Base-by-base conservation (phyloP, 129 eudicot species). In the Escallonia herrerae region DNA sequence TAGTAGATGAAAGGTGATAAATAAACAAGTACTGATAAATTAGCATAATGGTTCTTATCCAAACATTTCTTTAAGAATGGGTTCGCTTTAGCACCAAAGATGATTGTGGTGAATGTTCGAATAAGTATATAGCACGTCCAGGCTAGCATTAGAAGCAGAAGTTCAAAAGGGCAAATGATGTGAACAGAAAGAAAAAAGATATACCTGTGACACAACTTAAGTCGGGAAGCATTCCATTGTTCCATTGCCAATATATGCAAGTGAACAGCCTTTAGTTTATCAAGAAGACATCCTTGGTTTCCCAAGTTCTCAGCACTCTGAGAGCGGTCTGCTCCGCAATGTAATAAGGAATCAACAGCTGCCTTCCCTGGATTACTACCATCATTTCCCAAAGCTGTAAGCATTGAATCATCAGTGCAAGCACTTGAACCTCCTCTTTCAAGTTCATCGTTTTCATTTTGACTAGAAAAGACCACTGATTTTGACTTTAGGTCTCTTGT, bases 181-280 rank as follows among this genome's bases (percentile, higher is more conserved):
- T 11, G 14, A 3, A 53, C 1, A 55, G 15, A 55, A 72, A 72
- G 6, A 70, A 44, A 22, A 63, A 46, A 45, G 60, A 66, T 65
- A 44, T 70, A 81, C 90, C 82, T 64, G 67, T 84, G 85, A 74
- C 85, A 84, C 51, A 71, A 55, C 72, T 84, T 76, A 48, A 87
- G 77, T 14, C 74, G 81, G 43, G 87, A 78, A 74, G 84, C 58
- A 69, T 87, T 87, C 90, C 95, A 87, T 61, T 87, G 90, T 71
- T 87, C 90, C 90, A 84, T 78, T 50, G 95, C 90, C 56, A 87
- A 74, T 73, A 82, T 70, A 76, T 87, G 95, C 74, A 87, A 67
- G 57, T 76, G 90, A 79, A 87, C 71, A 40, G 90, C 90, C 80
- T 79, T 87, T 55, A 87, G 83, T 69, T 87, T 87, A 74, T 84